Conservation (phyloP, 192 early-diverging fungal species). For the Umbelopsis sp. region DNA sequence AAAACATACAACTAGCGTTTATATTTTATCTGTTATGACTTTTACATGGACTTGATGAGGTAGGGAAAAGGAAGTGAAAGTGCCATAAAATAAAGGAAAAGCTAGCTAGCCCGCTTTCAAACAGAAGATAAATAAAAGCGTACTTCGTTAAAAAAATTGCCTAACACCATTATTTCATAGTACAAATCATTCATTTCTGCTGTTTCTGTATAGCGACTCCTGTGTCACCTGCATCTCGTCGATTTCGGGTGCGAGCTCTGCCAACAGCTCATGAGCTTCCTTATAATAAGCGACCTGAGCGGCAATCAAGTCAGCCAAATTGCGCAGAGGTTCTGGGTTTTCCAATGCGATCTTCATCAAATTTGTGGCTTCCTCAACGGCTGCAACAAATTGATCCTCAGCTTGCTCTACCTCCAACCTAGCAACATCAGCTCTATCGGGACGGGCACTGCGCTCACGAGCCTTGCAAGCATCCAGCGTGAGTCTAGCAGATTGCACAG, state of each 20-base stretch:
- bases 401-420: conserved; percentile 86
- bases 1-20: background rate
- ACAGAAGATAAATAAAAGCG: background rate
- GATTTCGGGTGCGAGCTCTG: conserved; percentile 86
- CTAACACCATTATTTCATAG: too few species aligned
- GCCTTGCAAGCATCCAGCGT: conserved; percentile 87
- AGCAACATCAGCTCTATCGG: conserved; percentile 73
- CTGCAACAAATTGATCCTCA: conserved; percentile 95
- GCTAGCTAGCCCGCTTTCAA: too few species aligned
- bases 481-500: conserved; percentile 82
- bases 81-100: background rate
- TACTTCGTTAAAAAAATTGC: background rate
- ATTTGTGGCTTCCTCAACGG: conserved; percentile 93
- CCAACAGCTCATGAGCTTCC: conserved; percentile 71
- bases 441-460: conserved; percentile 69
- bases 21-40: conserved; percentile 13
- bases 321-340: conserved; percentile 81
- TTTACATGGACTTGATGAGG: conserved; percentile 1
- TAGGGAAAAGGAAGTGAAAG: background rate
- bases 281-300: conserved; percentile 89
- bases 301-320: conserved; percentile 83
- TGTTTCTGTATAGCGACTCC: conserved; percentile 79
- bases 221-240: conserved; percentile 95
- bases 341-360: conserved; percentile 94
- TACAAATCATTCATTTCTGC: conserved; percentile 1